Base-by-base conservation (phyloP, 441 rosid genomes). In the Biscutella auriculata region DNA sequence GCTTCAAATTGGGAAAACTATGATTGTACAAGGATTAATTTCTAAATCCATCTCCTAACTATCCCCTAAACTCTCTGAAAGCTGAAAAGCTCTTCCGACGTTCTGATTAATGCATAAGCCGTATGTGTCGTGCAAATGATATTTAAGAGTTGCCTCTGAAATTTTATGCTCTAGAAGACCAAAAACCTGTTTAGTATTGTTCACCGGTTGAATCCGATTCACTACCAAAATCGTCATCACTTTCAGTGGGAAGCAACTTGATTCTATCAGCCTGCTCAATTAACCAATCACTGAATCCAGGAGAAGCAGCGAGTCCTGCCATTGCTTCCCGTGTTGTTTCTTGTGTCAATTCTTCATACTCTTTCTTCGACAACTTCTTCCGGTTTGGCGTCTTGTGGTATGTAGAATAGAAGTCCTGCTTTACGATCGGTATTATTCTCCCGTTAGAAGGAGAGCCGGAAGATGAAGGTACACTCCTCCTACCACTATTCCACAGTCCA, bases 311-410 rank as follows among this genome's bases (percentile, higher is more conserved):
- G 77, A 93, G 73, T 40, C 80, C 95, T 5, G 84, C 80, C 60
- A 89, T 57, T 35, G 97, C 97, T 47, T 76, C 62, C 35, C 70
- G 74, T n/a, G 98, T 93, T n/a, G 97, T 83, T 53, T 79, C 88
- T 46, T 56, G 65, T 9, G 88, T 83, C 40, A 91, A 81, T 63
- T 87, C 88, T 46, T 87, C 82, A 93, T 87, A 87, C 50, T 89
- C 93, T 73, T 74, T 68, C 74, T 82, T 71, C 0, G 96, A 71
- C 59, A 83, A 50, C 73, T 66, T 84, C 81, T 72, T 85, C 53
- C 65, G 56, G 61, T 74, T 76, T 0, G 73, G 76, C 4, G 77
- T 77, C 63, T 56, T 76, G 79, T 93, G 97, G 66, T 75, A 76
- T 30, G 84, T 82, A 7, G 99, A 93, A 42, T 83, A 85, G 76